Conservation (phyloP, 345 rosid genomes). For the Rhodamnia argentea region DNA sequence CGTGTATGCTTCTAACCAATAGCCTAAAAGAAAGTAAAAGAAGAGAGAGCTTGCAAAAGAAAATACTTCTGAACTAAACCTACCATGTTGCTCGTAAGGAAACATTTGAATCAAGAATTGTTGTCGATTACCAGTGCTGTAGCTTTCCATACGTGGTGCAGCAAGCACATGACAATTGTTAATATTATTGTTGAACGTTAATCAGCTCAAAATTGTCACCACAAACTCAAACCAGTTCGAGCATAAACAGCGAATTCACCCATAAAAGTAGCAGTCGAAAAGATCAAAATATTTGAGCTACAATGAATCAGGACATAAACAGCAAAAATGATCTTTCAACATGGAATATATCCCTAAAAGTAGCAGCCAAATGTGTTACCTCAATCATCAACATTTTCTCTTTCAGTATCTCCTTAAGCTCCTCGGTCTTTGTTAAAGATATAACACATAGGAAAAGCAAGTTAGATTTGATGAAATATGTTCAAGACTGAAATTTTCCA, state of each 20-base stretch:
- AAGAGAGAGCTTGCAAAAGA: neutral
- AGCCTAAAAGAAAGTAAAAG: neutral
- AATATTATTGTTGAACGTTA: neutral
- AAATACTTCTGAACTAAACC: neutral
- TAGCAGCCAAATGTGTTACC: constrained; percentile 16
- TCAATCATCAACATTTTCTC: constrained; percentile 36
- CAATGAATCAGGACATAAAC: neutral
- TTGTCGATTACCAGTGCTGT: neutral
- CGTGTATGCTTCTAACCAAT: neutral
- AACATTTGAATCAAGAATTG: neutral
- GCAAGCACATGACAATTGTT: neutral
- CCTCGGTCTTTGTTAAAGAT: constrained; percentile 33
- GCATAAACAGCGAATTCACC: neutral
- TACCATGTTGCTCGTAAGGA: neutral
- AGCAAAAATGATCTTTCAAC: neutral
- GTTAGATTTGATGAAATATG: neutral
- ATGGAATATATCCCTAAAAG: neutral
- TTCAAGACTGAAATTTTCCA: neutral
- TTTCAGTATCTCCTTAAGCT: constrained; percentile 26
- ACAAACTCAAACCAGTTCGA: neutral
- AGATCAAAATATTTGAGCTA: neutral
- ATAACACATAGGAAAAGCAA: constrained; percentile 1
- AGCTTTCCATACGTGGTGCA: neutral
- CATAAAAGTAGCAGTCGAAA: neutral
- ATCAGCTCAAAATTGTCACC: neutral